Conservation (phyloP, 495 filamentous ascomycete species). For the Talaromyces adpressus region DNA sequence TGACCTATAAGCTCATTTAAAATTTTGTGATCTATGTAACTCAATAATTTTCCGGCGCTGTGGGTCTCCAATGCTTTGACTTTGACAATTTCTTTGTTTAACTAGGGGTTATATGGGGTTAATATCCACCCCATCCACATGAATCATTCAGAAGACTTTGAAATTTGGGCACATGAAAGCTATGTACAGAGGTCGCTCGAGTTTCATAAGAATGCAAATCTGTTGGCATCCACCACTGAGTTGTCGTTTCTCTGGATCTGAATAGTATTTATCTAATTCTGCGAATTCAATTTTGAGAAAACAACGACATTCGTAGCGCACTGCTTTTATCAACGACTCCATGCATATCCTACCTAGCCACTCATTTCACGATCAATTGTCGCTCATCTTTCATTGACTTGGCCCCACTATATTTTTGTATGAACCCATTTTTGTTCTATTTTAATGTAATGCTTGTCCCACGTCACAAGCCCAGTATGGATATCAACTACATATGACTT, state of each 20-base stretch:
- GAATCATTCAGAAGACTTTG: neutral
- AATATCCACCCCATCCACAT: neutral
- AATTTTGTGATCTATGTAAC: neutral
- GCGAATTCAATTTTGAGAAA: neutral
- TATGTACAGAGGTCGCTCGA: neutral
- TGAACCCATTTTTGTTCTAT: neutral
- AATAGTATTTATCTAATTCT: neutral
- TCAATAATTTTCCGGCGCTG: neutral
- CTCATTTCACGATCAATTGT: neutral
- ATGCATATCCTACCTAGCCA: neutral
- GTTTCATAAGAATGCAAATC: neutral
- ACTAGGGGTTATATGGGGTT: too few species aligned
- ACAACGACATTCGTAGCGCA: neutral
- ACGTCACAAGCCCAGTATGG: too few species aligned
- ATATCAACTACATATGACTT: neutral
- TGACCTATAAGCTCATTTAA: neutral
- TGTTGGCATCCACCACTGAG: too few species aligned
- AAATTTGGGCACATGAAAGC: neutral
- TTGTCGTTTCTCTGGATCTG: too few species aligned
- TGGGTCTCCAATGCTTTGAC: neutral
- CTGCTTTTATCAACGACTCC: neutral
- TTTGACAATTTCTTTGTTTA: too few species aligned
- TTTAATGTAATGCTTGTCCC: too few species aligned
- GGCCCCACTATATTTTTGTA: neutral
- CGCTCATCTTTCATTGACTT: neutral